phyloP scores from a whole-genome alignment of 2,329 filamentous ascomycete species.

The Fusarium cyanostomum region DNA sequence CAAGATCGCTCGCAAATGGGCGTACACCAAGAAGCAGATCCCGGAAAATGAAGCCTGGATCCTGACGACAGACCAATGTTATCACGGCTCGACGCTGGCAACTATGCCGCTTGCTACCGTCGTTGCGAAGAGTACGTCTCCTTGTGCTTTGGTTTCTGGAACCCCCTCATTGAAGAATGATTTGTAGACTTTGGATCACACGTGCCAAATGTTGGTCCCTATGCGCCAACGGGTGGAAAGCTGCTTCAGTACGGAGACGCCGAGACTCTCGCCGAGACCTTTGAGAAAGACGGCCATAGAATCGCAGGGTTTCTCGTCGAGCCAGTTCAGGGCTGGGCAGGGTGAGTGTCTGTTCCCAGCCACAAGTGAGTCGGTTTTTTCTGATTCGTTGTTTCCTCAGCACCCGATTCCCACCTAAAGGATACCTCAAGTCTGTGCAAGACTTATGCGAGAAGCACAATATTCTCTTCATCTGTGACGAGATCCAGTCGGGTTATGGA shows the following conservation, averaged over 20 bases:
- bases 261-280: background rate
- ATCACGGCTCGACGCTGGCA: slow-evolving; percentile 14
- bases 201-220: slow-evolving; percentile 12
- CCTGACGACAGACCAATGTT: slow-evolving; percentile 10
- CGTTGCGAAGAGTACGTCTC: background rate
- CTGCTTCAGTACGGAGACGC: slow-evolving; percentile 14
- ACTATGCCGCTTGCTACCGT: slow-evolving; percentile 15
- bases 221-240: slow-evolving; percentile 12
- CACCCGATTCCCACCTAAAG: slow-evolving; percentile 12
- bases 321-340: slow-evolving; percentile 71
- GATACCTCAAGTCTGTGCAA: slow-evolving; percentile 78
- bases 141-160: accelerated
- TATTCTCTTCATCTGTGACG: slow-evolving; percentile 89
- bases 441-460: slow-evolving; percentile 92
- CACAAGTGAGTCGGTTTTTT: background rate
- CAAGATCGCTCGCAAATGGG: slow-evolving; percentile 36
- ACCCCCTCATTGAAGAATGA: background rate
- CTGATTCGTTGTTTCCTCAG: background rate
- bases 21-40: slow-evolving; percentile 29
- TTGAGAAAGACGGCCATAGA: slow-evolving; percentile 6
- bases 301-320: slow-evolving; percentile 90
- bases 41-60: slow-evolving; percentile 28
- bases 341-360: slow-evolving; percentile 83
- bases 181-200: slow-evolving; percentile 15
- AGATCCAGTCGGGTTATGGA: slow-evolving; percentile 94